Percentiles rank a stretch among this genome's conserved stretches.
Evolutionary conservation across 148 eudicot genomes (phyloP).

Genomic region (Persicaria tinctoria): DNA sequence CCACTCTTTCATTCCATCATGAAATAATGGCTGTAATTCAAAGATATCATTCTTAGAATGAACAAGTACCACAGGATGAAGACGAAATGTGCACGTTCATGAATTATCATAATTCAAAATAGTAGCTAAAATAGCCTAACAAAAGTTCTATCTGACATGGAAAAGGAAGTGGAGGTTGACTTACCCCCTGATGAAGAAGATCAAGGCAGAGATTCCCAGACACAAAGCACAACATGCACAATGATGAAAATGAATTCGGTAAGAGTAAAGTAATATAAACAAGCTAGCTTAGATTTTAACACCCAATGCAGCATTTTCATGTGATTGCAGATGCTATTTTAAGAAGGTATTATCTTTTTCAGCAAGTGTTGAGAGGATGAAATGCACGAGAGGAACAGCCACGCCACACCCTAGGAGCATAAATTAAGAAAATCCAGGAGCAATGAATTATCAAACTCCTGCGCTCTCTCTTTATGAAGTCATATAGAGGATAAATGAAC

Average conservation of each 20-base stretch:
- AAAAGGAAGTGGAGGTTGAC: conserved; percentile 12
- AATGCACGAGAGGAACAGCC: too few species aligned
- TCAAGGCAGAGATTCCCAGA: conserved; percentile 7
- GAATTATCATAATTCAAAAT: neutral
- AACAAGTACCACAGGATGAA: neutral
- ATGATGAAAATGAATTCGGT: neutral
- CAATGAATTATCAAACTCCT: neutral
- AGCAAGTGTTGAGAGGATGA: neutral
- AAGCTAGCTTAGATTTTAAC: neutral
- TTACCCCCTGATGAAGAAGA: conserved; percentile 31
- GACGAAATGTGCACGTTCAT: neutral
- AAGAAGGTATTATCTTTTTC: neutral
- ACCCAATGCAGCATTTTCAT: neutral
- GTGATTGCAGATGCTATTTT: neutral
- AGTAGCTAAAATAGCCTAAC: neutral
- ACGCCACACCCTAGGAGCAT: too few species aligned
- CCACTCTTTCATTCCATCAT: conserved; percentile 96
- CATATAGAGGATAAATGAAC: too few species aligned
- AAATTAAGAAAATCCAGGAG: neutral
- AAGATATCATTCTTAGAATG: conserved; percentile 12
- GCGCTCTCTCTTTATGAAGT: too few species aligned
- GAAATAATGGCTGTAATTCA: conserved; percentile 77
- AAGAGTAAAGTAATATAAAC: neutral
- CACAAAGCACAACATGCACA: conserved; percentile 5
- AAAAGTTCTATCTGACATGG: neutral